These are phyloP conservation scores for Russula lepida DNA, from an alignment of 768 basidiomycete species.

Conservation along the genomic window DNA sequence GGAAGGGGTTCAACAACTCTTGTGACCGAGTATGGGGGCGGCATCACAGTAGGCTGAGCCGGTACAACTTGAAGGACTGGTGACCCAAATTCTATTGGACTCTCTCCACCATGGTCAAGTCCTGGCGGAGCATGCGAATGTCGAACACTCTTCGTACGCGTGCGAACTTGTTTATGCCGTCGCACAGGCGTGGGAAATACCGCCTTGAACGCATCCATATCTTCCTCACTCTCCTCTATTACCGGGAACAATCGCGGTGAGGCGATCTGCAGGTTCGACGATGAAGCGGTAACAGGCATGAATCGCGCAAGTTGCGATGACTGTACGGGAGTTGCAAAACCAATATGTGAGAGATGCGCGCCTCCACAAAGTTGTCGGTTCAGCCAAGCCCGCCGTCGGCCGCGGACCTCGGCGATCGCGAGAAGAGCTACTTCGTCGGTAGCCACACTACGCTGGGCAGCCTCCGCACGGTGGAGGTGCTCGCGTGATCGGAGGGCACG, in stretches of 20 bases:
- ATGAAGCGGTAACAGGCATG: conserved; percentile 19
- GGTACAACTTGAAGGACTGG: conserved; percentile 18
- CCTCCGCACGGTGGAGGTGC: conserved; percentile 35
- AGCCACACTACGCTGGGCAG: conserved; percentile 33
- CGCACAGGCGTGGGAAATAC: conserved; percentile 5
- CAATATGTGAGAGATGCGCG: conserved; percentile 32
- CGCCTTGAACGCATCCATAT: conserved; percentile 17
- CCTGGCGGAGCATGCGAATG: conserved; percentile 7
- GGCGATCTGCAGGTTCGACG: background rate
- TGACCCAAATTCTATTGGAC: conserved; percentile 5
- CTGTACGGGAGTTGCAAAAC: conserved; percentile 41
- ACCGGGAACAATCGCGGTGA: conserved; percentile 26
- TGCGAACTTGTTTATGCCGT: conserved; percentile 17
- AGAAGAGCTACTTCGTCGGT: conserved; percentile 30
- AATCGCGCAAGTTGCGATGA: conserved; percentile 42
- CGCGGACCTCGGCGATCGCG: conserved; percentile 45
- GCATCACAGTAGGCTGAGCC: conserved; percentile 13
- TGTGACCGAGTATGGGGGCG: conserved; percentile 15
- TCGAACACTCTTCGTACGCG: conserved; percentile 25
- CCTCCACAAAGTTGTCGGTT: conserved; percentile 39
- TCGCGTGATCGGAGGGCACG: conserved; percentile 26
- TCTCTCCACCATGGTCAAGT: conserved; percentile 2
- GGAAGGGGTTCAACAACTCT: conserved; percentile 17
- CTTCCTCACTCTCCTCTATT: conserved; percentile 28
- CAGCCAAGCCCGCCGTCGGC: conserved; percentile 60